Evolutionary conservation across 2,329 filamentous ascomycete species (phyloP), one percentile per base, ranked within the genome.

Genomic region (Leptosphaerulina australis): DNA sequence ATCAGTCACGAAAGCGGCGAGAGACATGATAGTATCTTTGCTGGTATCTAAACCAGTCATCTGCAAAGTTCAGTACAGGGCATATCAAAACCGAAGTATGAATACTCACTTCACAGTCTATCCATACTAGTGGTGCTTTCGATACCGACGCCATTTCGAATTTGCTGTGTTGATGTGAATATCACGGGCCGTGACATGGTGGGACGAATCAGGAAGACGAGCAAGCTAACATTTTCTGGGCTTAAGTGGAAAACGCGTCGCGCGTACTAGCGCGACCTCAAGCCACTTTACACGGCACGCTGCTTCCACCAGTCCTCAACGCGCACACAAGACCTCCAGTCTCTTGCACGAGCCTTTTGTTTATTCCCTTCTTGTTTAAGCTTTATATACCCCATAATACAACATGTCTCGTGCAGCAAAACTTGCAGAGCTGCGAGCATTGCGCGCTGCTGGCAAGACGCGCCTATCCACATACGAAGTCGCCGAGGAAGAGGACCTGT

Each of bases 1-100:
- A 60, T 92, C 88, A 6, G 94, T 99, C 69, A 99, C 83, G 74
- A 95, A 88, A 76, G 92, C 97, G 73, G 88, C 93, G 49, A 97
- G 88, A 65, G 96, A 91, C 67, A 97, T 85, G 66, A 97, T 94
- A 47, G 87, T 86, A 68, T 97, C 93, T 24, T 79, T 84, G 51
- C 88, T 83, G 1, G 86, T 81, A 72, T 96, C 81, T 6, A 96
- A 82, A 17, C 91, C 91, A 24, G 91, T 97, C 94, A 99, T 99
- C 91, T 96, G 60, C 26, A 41, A 9, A 5, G n/a, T 31, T 70
- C 25, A 51, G 37, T 17, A 48, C 9, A 21, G 4, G 10, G 17
- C 17, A 10, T 11, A 14, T 21, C 20, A 12, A 11, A 11, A 0
- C 18, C 3, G n/a, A 10, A 18, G 3, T 10, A 4, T 9, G 11